Evolutionary conservation across 1,284 basidiomycete species (phyloP).

Genomic region (Lentinus polychrous): DNA sequence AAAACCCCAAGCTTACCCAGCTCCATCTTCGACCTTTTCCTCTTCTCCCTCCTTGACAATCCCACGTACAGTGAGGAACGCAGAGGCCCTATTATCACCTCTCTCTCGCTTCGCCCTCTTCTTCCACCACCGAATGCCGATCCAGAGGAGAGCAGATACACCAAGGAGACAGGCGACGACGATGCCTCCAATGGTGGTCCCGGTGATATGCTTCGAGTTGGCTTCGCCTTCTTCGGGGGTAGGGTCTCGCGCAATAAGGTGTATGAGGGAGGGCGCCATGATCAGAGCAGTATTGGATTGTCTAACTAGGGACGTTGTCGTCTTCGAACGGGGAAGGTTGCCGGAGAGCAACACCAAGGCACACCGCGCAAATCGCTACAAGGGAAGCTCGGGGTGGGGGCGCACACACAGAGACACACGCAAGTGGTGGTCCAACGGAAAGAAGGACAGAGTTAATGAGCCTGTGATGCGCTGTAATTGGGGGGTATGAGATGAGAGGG

Average conservation of each 20-base stretch:
- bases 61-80: conserved; percentile 43
- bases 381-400: too few relatives aligned
- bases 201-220: conserved; percentile 15
- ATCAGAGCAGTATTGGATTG: conserved; percentile 4
- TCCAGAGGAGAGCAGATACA: conserved; percentile 32
- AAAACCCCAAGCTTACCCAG: not conserved
- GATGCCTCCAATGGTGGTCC: conserved; percentile 42
- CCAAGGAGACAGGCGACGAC: conserved; percentile 35
- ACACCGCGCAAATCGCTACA: too few relatives aligned
- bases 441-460: too few relatives aligned
- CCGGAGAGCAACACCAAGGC: too few relatives aligned
- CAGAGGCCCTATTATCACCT: conserved; percentile 30
- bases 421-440: too few relatives aligned
- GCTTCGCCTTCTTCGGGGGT: conserved; percentile 1
- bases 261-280: conserved; percentile 4
- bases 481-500: too few relatives aligned
- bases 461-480: too few relatives aligned
- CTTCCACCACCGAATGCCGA: conserved; percentile 32
- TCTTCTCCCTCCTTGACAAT: conserved; percentile 29
- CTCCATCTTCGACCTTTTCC: conserved; percentile 10
- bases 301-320: too few relatives aligned
- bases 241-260: conserved; percentile 12
- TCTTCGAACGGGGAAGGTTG: too few relatives aligned
- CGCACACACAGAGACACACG: too few relatives aligned
- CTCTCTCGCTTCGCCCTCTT: conserved; percentile 32